These are phyloP conservation scores for Furcasterigmium furcatum DNA, from an alignment of 2,329 filamentous ascomycete genomes.

Conservation along the genomic window DNA sequence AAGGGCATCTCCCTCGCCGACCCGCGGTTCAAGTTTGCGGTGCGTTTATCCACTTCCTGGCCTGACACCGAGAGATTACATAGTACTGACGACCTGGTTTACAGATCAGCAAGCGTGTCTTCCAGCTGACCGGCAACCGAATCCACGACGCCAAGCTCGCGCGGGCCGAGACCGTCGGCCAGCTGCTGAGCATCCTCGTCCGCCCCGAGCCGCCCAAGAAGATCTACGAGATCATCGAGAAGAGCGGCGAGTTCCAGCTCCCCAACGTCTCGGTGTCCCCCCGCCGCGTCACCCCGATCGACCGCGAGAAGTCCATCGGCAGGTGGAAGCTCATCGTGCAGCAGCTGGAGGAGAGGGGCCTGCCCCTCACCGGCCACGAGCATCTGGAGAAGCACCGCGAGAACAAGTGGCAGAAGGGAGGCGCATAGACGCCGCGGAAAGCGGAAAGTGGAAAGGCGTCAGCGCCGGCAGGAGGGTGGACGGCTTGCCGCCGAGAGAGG, in stretches of 20 bases:
- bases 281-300: slow-evolving; percentile 64
- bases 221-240: slow-evolving; percentile 57
- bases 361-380: slow-evolving; percentile 53
- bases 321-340: slow-evolving; percentile 77
- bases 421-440: slow-evolving; percentile 19
- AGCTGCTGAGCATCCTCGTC: slow-evolving; percentile 51
- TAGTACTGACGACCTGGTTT: neutral
- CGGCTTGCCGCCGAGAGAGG: neutral
- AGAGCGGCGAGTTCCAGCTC: slow-evolving; percentile 44
- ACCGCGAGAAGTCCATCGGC: slow-evolving; percentile 69
- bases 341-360: slow-evolving; percentile 59
- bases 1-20: slow-evolving; percentile 55
- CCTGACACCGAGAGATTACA: no score
- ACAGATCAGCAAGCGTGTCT: slow-evolving; percentile 76
- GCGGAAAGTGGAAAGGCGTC: neutral
- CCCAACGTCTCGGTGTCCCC: slow-evolving; percentile 69
- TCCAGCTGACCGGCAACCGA: slow-evolving; percentile 75
- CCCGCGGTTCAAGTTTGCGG: slow-evolving; percentile 66
- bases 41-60: slow-evolving; percentile 45
- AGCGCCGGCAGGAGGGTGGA: neutral
- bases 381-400: slow-evolving; percentile 37
- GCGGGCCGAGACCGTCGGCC: slow-evolving; percentile 48
- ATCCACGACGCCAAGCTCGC: slow-evolving; percentile 69
- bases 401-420: slow-evolving; percentile 37
- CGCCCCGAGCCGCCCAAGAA: slow-evolving; percentile 56